Conservation (phyloP, 164 flowering plant species). For the Stephania cephalantha region DNA sequence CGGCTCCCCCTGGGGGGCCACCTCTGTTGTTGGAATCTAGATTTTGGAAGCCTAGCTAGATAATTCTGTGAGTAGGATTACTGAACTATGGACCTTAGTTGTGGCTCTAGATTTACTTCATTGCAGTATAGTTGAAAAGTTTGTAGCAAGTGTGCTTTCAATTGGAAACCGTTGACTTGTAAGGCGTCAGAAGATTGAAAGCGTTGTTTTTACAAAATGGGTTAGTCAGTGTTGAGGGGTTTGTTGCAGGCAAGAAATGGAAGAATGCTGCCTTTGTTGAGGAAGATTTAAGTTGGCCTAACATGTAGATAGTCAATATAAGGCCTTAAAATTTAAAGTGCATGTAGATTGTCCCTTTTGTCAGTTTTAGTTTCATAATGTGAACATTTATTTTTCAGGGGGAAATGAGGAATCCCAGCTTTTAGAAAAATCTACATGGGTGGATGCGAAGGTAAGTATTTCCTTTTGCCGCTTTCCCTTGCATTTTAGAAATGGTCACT, state of each 20-base stretch:
- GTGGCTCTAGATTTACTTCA: neutral
- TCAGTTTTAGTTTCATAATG: neutral
- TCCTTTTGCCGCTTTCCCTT: neutral
- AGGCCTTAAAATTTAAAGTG: neutral
- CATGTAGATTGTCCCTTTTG: neutral
- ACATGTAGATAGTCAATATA: neutral
- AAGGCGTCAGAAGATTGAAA: too few relatives aligned
- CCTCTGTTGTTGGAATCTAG: neutral
- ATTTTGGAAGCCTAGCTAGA: neutral
- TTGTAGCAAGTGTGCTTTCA: neutral
- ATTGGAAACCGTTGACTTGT: neutral
- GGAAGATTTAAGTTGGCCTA: neutral
- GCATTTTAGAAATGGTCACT: neutral
- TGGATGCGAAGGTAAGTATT: constrained; percentile 37
- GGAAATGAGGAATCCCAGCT: constrained; percentile 40
- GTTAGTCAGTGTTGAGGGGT: neutral
- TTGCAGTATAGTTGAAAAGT: neutral
- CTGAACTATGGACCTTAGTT: neutral
- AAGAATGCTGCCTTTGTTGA: neutral
- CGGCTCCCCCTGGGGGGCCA: neutral
- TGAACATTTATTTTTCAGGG: constrained; percentile 30
- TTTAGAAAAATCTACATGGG: constrained; percentile 49
- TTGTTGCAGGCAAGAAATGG: neutral
- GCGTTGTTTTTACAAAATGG: neutral
- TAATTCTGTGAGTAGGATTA: neutral